A percentile compares a stretch with the other conserved stretches of the same genome.
Conservation (phyloP, 495 filamentous ascomycete genomes). For the Talaromyces borbonicus region DNA sequence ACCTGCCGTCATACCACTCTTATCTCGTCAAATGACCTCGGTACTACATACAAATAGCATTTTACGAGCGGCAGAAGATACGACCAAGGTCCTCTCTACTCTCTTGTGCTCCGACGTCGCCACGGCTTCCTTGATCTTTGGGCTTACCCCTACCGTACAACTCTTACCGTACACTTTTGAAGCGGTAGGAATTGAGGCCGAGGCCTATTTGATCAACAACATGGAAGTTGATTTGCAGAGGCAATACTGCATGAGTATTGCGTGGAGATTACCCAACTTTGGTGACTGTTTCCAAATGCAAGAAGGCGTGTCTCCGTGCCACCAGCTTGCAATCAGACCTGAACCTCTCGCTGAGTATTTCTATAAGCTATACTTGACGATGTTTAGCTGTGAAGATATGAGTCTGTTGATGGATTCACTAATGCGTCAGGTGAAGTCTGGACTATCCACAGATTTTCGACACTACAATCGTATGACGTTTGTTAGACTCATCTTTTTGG, state of each 20-base stretch:
- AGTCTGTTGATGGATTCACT: neutral
- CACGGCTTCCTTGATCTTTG: neutral
- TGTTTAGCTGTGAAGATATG: neutral
- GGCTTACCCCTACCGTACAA: neutral
- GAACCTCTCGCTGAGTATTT: neutral
- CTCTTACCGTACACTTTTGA: neutral
- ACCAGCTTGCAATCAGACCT: neutral
- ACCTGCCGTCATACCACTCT: conserved; percentile 34
- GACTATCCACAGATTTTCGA: neutral
- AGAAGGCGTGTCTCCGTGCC: neutral
- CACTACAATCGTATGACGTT: neutral
- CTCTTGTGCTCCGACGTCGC: neutral
- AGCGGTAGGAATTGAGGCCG: neutral
- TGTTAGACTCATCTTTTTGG: neutral
- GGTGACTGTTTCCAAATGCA: neutral
- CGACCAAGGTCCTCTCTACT: neutral
- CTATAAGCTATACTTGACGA: neutral
- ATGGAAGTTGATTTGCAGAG: neutral
- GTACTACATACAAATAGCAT: neutral
- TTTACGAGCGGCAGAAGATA: neutral
- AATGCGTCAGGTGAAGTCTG: neutral
- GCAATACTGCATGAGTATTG: neutral
- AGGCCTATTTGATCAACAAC: neutral
- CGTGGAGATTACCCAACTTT: neutral
- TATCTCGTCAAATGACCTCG: neutral